Evolutionary conservation across 2,329 filamentous ascomycete species (phyloP), one percentile per base, ranked within the genome.

Genomic region (Aspergillus tanneri): DNA sequence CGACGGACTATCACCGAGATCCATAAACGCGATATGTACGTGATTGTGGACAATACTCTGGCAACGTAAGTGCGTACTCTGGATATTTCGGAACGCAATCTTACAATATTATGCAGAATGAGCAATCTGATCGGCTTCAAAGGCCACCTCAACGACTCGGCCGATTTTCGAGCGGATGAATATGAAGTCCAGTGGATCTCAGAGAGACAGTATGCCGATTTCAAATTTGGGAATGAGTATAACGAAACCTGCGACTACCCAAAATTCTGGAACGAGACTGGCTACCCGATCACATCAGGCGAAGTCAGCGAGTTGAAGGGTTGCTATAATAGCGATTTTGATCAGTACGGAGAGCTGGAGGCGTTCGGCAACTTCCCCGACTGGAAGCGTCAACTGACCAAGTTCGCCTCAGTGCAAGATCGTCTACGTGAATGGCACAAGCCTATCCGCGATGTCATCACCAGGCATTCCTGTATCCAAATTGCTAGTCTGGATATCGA

Each of bases 341-440:
- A 85, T 58, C 79, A 82, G 64, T 85, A 81, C 53, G 83, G 83
- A 43, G 82, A 85, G 54, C 78, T 78, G 18, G 79, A 82, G 61
- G 81, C 81, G 32, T 84, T 85, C 56, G 83, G 82, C 54, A 77
- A 81, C 11, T 84, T 78, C 49, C 78, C 81, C 0, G 80, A 85
- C 59, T 85, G 80, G 78, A 71, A 83, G 58, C 79, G 81, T 61
- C 80, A 86, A 61, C 72, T 86, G 35, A 77, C 81, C 14, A 86
- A 85, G 55, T 86, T 86, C 65, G 81, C 82, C 39, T 82, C 79
- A 34, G 83, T 85, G 1, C 83, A 86, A 65, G 83, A 86, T 64
- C 81, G 83, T 60, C 71, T 86, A 3, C 77, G 83, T 43, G 82
- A 85, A 57, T 86, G 83, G 83, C 59, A 76, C 19, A 78, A 80